These are phyloP conservation scores for Claviceps pazoutovae DNA, from an alignment of 2,329 filamentous ascomycete species.

Conservation along the genomic window DNA sequence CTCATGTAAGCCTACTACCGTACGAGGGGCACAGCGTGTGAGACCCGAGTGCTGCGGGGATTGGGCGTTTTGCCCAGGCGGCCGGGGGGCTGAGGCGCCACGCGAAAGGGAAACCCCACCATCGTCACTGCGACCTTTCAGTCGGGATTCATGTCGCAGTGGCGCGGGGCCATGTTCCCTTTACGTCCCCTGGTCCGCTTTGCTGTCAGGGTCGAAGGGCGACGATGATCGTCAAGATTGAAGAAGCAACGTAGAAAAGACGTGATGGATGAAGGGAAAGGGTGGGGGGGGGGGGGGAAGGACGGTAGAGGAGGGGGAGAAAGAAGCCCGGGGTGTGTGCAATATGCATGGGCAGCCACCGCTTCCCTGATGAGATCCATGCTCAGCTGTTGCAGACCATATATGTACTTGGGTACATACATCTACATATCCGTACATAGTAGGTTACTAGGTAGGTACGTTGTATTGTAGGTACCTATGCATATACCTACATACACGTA, in stretches of 20 bases:
- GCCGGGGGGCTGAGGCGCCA: slow-evolving; percentile 5
- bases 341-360: background rate
- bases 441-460: too few species aligned
- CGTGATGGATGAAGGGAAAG: background rate
- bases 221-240: background rate
- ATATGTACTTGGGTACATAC: too few species aligned
- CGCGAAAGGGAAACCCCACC: background rate
- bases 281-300: background rate
- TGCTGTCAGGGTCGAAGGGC: background rate
- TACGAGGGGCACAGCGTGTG: background rate
- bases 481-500: too few species aligned
- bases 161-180: background rate
- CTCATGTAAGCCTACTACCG: background rate
- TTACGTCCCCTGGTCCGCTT: background rate
- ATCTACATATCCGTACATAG: too few species aligned
- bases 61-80: background rate
- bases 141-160: slow-evolving; percentile 2
- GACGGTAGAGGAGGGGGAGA: background rate
- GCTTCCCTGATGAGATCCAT: too few species aligned
- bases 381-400: too few species aligned
- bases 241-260: background rate
- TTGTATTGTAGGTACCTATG: too few species aligned
- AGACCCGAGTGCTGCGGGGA: slow-evolving; percentile 1
- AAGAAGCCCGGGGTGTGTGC: background rate
- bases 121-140: slow-evolving; percentile 1